phyloP scores from a whole-genome alignment of 768 basidiomycete genomes.

The Cubamyces sp. region DNA sequence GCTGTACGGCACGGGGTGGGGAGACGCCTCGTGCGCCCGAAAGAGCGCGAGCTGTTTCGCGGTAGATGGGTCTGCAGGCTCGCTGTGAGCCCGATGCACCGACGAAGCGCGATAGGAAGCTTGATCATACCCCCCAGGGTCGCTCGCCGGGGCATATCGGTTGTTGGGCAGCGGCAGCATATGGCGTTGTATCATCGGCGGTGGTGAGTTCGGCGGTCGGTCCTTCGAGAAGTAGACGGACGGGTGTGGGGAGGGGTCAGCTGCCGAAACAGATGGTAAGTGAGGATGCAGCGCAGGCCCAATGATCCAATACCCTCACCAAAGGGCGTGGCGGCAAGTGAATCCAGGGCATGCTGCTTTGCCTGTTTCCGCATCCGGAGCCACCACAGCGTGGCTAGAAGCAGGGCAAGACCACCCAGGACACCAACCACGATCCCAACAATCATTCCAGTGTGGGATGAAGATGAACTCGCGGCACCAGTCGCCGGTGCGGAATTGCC shows the following conservation, averaged over 20 bases:
- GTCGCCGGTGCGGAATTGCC: neutral
- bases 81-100: neutral
- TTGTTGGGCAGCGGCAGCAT: neutral
- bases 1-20: neutral
- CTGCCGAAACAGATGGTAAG: neutral
- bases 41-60: neutral
- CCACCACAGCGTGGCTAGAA: constrained; percentile 13
- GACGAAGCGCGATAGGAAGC: neutral
- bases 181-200: neutral
- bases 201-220: neutral
- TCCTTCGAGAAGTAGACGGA: neutral
- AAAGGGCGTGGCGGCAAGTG: neutral
- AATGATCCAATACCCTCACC: neutral
- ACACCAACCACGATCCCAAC: constrained; percentile 6
- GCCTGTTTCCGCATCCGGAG: constrained; percentile 2
- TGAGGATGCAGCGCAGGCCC: neutral
- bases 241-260: neutral
- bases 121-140: neutral
- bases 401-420: constrained; percentile 3
- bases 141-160: neutral
- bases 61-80: neutral
- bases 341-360: neutral
- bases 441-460: constrained; percentile 6
- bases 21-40: neutral
- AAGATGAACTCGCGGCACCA: neutral